Base-by-base conservation (phyloP, 2,329 filamentous ascomycete species). In the Hypomyces rosellus region DNA sequence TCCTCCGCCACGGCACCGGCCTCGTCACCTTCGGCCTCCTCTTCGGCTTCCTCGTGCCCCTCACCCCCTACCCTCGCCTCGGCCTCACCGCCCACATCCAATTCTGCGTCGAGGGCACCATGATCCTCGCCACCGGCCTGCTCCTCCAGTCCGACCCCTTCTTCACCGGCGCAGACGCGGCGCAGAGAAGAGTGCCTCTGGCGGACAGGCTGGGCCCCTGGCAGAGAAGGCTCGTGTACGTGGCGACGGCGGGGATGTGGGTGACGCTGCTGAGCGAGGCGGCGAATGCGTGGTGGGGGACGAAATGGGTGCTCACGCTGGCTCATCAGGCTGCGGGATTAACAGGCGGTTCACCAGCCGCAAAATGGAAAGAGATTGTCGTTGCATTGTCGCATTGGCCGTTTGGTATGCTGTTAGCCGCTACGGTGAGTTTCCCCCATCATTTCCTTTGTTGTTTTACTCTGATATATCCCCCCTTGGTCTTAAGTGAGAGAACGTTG, bases 201-300 rank as follows among this genome's bases (percentile, higher is more conserved):
- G 50, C 46, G 14, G 46, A 52, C 25, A 34, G 41, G 18, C 38
- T 52, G 4, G 34, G 50, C 34, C 37, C 34, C 14, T 45, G 46
- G 42, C 50, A 52, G 25, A 22, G 16, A 7, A 34, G 30, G 4
- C 18, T 42, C 3, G 43, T 49, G 12, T 44, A 46, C 42, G 41
- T 42, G 34, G 47, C 46, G 8, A 40, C 44, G 15, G 38, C 43
- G 18, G 13, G 20, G 7, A 45, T 46, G 13, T 52, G 50, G 50
- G 38, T 44, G n/a, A 52, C 50, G 13, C 38, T 52, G 36, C 15
- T 49, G 13, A 39, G 46, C 6, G 50, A 52, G 34, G 50, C 34
- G n/a, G 46, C 42, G 7, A 52, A 52, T 20, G 50, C 50, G 13
- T 52, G 50, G 50, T 52, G 46, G 50, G 50, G 46, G 13, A 52